A percentile compares a stretch with the other conserved stretches of the same genome.
phyloP scores from a whole-genome alignment of 306 rosid species.

The Sicyos baderoa region DNA sequence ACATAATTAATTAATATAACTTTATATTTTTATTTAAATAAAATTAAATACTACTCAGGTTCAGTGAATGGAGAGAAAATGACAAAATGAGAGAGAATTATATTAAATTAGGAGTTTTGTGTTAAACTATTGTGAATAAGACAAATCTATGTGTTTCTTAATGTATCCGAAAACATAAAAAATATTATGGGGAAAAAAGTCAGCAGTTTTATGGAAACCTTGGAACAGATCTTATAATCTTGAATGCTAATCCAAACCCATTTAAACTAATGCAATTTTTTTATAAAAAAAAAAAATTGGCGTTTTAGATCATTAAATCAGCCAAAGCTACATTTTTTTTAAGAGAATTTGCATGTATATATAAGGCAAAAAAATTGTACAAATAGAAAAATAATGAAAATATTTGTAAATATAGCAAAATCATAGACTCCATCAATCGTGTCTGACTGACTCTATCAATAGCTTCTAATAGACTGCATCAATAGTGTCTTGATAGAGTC shows the following conservation, averaged over 20 bases:
- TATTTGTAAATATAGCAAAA: too few relatives aligned
- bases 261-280: not conserved
- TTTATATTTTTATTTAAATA: not conserved
- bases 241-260: not conserved
- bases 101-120: not conserved
- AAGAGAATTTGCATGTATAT: too few relatives aligned
- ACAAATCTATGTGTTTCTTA: not conserved
- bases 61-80: constrained; percentile 7
- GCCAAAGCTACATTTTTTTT: not conserved
- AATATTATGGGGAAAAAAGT: not conserved
- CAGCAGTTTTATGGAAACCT: not conserved
- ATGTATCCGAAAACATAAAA: not conserved
- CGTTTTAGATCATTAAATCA: too few relatives aligned
- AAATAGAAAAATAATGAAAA: too few relatives aligned
- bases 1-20: not conserved
- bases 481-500: too few relatives aligned
- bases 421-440: too few relatives aligned
- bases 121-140: not conserved
- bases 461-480: too few relatives aligned
- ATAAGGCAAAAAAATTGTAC: too few relatives aligned
- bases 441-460: too few relatives aligned
- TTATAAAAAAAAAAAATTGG: too few relatives aligned
- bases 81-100: not conserved
- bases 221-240: constrained; percentile 6
- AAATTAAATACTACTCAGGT: not conserved